Base-by-base conservation (phyloP, 2,329 filamentous ascomycete genomes). In the Pyrenophora seminiperda region DNA sequence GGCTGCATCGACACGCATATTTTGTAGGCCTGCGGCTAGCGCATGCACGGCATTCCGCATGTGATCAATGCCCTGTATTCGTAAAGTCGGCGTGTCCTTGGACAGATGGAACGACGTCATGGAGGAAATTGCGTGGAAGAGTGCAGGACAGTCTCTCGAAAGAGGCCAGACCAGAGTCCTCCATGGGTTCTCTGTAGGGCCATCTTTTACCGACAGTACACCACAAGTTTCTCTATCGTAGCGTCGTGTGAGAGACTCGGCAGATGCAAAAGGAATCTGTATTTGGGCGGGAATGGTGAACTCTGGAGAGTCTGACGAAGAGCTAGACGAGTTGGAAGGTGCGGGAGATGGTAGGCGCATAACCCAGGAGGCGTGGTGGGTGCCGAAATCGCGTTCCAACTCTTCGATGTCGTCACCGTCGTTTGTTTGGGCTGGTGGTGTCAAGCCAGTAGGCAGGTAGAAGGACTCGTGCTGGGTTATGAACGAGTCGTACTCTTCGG, bases 201-300 rank as follows among this genome's bases (percentile, higher is more conserved):
- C 86, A 67, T 89, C 85, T 63, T 88, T 89, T 42, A 89, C 79
- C 0, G 86, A 89, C 15, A 89, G 75, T 40, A 90, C 87, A 3
- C 85, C 85, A 64, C 86, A 89, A 0, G 86, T 89, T 48, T 85
- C 76, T 56, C 78, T 80, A 62, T 88, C 83, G 61, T 87, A 89
- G 19, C 84, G 80, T 41, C 83, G 67, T 41, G 84, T 80, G 17
- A 89, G 73, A 76, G 83, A 82, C 56, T 88, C 86, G 7, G 81
- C 78, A 47, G 83, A 84, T 30, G 74, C 76, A 27, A 75, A 67
- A 47, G 76, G 71, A 20, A 85, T 70, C n/a, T 73, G 70, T 4
- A 80, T 81, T 47, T 81, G 76, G 17, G 67, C 67, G 34, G 77
- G 75, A 4, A 71, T 52, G 4, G 54, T 45, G 20, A 59, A 50